Percentiles rank a stretch among this genome's conserved stretches.
phyloP scores from a whole-genome alignment of 176 grass and related monocot genomes.

The Paspalum vaginatum region DNA sequence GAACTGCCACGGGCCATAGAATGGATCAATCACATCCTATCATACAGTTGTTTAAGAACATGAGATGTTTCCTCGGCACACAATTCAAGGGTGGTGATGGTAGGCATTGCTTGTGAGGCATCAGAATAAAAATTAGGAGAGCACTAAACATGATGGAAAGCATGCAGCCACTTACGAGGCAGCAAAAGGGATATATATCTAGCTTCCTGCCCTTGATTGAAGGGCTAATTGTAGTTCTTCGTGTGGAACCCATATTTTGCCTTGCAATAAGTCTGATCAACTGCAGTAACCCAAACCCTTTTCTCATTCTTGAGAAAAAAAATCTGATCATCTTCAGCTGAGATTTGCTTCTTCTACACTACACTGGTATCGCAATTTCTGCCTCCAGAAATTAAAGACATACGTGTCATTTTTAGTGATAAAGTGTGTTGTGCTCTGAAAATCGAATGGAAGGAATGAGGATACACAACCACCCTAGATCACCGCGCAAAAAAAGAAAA shows the following conservation, averaged over 20 bases:
- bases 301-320: not conserved
- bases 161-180: slow-evolving; percentile 32
- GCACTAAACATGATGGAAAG: slow-evolving; percentile 33
- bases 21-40: slow-evolving; percentile 10
- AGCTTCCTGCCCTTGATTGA: slow-evolving; percentile 43
- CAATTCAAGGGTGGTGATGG: slow-evolving; percentile 26
- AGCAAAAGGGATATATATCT: slow-evolving; percentile 33
- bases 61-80: slow-evolving; percentile 18
- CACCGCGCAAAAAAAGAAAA: not conserved
- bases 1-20: slow-evolving; percentile 29
- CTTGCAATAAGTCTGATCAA: not conserved
- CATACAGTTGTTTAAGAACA: slow-evolving; percentile 11
- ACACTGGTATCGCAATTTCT: not conserved
- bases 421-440: slow-evolving; percentile 18
- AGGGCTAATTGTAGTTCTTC: not conserved
- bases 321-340: slow-evolving; percentile 11
- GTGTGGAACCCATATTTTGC: not conserved
- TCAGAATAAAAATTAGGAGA: slow-evolving; percentile 35
- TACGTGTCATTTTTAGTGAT: slow-evolving; percentile 35
- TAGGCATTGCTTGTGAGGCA: slow-evolving; percentile 28
- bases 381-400: slow-evolving; percentile 16
- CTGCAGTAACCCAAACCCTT: not conserved
- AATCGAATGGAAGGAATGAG: not conserved
- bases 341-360: slow-evolving; percentile 6
- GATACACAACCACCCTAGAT: slow-evolving; percentile 12